Evolutionary conservation across 441 rosid species (phyloP).

Genomic region (Lepidium campestre): DNA sequence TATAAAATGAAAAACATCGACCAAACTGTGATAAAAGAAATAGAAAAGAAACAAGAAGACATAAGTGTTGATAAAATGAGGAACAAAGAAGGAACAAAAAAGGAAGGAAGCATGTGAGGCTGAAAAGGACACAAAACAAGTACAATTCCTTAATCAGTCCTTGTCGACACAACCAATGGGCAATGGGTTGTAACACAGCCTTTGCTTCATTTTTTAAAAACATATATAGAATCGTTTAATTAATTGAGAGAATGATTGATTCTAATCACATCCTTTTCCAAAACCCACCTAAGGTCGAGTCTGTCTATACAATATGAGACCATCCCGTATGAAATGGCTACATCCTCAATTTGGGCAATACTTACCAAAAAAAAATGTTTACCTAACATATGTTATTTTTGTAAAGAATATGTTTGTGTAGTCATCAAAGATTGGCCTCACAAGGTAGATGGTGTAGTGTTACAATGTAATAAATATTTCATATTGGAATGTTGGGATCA

Average conservation of each 20-base stretch:
- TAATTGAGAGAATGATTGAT: background rate
- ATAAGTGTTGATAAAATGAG: constrained; percentile 25
- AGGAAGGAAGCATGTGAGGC: constrained; percentile 27
- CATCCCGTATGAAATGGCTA: background rate
- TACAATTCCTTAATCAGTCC: constrained; percentile 25
- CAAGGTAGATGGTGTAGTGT: too few relatives aligned
- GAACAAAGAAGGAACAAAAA: constrained; percentile 30
- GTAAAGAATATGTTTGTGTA: background rate
- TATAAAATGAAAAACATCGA: constrained; percentile 1
- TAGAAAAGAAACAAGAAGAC: constrained; percentile 20
- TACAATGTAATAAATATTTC: too few relatives aligned
- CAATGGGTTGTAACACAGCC: background rate
- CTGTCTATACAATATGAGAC: background rate
- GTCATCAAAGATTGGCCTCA: too few relatives aligned
- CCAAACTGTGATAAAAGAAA: constrained; percentile 18
- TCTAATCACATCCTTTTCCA: constrained; percentile 3
- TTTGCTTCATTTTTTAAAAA: background rate
- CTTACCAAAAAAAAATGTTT: background rate
- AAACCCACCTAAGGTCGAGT: background rate
- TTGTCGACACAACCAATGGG: constrained; percentile 22
- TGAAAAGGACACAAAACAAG: constrained; percentile 25
- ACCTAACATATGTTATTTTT: background rate
- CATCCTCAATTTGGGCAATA: background rate
- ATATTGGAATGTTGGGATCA: too few relatives aligned
- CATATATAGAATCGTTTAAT: background rate